Base-by-base conservation (phyloP, 2,329 filamentous ascomycete genomes). In the Fusarium sp. region DNA sequence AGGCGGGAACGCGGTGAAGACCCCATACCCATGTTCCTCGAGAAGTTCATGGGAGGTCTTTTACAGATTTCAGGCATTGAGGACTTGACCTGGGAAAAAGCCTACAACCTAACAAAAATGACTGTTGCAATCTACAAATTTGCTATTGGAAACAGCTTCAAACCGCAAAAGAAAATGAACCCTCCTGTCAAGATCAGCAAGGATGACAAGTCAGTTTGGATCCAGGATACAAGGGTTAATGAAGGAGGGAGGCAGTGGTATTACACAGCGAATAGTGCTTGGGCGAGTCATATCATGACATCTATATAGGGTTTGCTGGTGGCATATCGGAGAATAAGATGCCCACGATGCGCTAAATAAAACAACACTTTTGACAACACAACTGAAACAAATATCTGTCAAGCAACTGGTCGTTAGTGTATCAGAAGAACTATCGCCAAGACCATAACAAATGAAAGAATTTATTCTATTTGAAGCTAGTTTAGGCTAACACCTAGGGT, bases 1-100 rank as follows among this genome's bases (percentile, higher is more conserved):
- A 37, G 16, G 10, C 0, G 14, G 16, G 8, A 34, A 1, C 11
- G 10, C 1, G 1, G 2, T 20, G 1, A n/a, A 6, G 13, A 25
- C 3, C 3, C 4, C 1, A 4, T 1, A 30, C 4, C 11, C 5
- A 20, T 0, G 0, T 4, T 41, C 0, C 12, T 16, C 0, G 13
- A 14, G 2, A 18, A 2, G 0, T 4, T 68, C 0, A 3, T 56
- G 0, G 6, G 10, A 4, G 27, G 32, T 0, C 49, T 68, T 1
- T 13, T 69, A 0, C 25, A 25, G 0, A 16, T 12, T 13, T 45
- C 25, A 3, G 5, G n/a, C 6, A 24, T 3, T 1, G 37, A 22
- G 0, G 20, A 57, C 2, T 67, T 67, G 11, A 6, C 41, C 6
- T 67, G 65, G 65, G 57, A 45, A n/a, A 7, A 44, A 4, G 9